phyloP scores from a whole-genome alignment of 2,329 filamentous ascomycete species.

The Geosmithia putterillii region DNA sequence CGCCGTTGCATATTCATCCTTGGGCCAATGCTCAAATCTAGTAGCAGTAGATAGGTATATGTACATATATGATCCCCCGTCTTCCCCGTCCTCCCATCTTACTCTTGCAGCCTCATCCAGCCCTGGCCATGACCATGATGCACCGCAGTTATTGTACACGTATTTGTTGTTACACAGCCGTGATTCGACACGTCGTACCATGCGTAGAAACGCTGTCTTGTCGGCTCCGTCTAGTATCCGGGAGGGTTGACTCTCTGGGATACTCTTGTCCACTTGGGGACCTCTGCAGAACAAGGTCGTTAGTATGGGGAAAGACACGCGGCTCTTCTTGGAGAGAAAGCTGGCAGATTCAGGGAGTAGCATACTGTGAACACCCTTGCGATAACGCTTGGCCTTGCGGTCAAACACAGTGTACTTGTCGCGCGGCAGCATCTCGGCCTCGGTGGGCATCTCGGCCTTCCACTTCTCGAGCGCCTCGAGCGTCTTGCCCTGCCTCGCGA shows the following conservation, averaged over 20 bases:
- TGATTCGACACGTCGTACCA: neutral
- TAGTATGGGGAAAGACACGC: neutral
- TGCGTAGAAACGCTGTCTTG: neutral
- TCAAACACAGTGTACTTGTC: conserved; percentile 99
- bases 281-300: conserved; percentile 33
- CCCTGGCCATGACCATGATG: conserved; percentile 2
- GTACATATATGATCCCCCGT: too few relatives aligned
- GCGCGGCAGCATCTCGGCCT: conserved; percentile 87
- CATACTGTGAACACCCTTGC: conserved; percentile 96
- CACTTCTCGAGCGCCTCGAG: conserved; percentile 74
- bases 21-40: too few relatives aligned
- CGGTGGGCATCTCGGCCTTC: conserved; percentile 92
- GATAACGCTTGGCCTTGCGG: conserved; percentile 86
- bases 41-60: too few relatives aligned
- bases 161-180: conserved; percentile 4
- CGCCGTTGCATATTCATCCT: too few relatives aligned
- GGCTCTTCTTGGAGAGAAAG: neutral
- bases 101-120: neutral
- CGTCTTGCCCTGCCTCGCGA: conserved; percentile 59
- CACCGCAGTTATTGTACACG: conserved; percentile 17
- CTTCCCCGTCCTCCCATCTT: too few relatives aligned
- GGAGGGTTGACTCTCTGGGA: conserved; percentile 90
- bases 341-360: too few relatives aligned
- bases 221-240: conserved; percentile 54
- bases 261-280: conserved; percentile 90